phyloP scores from a whole-genome alignment of 2,329 filamentous ascomycete genomes.

The Colletotrichum orchidophilum region DNA sequence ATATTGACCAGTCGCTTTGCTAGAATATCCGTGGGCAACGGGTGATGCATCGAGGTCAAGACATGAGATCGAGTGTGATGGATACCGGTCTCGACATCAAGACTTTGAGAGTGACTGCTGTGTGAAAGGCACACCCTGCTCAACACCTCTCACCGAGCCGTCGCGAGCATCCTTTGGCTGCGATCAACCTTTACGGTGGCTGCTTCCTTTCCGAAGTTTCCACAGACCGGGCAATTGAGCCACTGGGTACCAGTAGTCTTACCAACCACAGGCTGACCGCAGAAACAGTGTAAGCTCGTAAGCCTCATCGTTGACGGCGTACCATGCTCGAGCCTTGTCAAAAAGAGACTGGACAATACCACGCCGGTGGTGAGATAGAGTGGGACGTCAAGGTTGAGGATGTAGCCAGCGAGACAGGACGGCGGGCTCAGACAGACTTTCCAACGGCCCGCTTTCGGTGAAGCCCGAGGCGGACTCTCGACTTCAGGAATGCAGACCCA shows the following conservation, averaged over 20 bases:
- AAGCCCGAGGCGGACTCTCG: neutral
- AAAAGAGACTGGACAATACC: neutral
- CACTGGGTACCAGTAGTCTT: neutral
- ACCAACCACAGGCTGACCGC: neutral
- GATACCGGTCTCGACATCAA: neutral
- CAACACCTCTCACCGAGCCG: neutral
- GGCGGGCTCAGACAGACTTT: neutral
- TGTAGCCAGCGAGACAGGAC: neutral
- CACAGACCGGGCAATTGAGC: neutral
- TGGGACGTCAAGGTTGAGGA: neutral
- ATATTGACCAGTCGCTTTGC: neutral
- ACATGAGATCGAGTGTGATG: neutral
- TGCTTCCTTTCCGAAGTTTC: neutral
- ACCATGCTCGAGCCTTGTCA: neutral
- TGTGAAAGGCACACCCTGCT: neutral
- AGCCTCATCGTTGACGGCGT: neutral
- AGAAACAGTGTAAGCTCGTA: neutral
- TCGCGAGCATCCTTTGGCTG: neutral
- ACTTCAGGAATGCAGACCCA: neutral
- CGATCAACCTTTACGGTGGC: neutral
- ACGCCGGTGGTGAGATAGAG: neutral
- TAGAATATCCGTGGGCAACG: neutral
- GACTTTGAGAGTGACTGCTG: neutral
- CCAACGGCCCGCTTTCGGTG: neutral
- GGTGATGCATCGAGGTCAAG: neutral